Base-by-base conservation (phyloP, 108 stramenopile genomes). In the Tribonema minus region DNA sequence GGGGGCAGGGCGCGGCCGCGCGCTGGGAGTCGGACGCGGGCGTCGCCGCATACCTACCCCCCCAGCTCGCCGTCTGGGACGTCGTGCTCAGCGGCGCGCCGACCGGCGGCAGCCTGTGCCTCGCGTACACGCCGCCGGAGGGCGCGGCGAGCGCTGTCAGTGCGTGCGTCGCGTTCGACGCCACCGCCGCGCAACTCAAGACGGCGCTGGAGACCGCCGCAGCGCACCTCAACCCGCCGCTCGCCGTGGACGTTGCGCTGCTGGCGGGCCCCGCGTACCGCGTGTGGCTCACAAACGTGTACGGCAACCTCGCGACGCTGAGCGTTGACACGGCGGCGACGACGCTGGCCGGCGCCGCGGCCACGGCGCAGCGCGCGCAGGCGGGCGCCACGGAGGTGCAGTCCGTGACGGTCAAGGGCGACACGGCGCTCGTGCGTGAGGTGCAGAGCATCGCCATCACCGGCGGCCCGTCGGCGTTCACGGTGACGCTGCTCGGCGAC, bases 331-430 rank as follows among this genome's bases (percentile, higher is more conserved):
- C 91, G 15, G 91, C 91, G 77, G 88, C 86, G 7, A 76, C 92
- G 63, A 90, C 87, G 0, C 64, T 88, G 1, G 82, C 90, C 25
- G 66, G 86, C n/a, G 89, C 90, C 64, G 68, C 69, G 27, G 77
- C 74, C n/a, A n/a, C n/a, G n/a, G n/a, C n/a, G n/a, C n/a, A n/a
- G n/a, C n/a, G n/a, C 15, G 46, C 20, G 46, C 46, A 54, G 46
- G 27, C 41, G 40, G 92, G 91, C 61, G 74, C 85, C 32, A 81
- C 91, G 0, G 92, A 93, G 83, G 72, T 92, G 15, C 92, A 92
- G 77, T 88, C 86, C 6, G 77, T 93, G 63, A 90, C 87, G 0
- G 65, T 88, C 2, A 83, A 90, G n/a, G 66, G 86, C n/a, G 89
- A 90, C 64, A 67, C 69, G 27, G 77, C 74, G 12, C 91, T 90